Conservation (phyloP, 805 yeast genomes). For the Yarrowia bubula region DNA sequence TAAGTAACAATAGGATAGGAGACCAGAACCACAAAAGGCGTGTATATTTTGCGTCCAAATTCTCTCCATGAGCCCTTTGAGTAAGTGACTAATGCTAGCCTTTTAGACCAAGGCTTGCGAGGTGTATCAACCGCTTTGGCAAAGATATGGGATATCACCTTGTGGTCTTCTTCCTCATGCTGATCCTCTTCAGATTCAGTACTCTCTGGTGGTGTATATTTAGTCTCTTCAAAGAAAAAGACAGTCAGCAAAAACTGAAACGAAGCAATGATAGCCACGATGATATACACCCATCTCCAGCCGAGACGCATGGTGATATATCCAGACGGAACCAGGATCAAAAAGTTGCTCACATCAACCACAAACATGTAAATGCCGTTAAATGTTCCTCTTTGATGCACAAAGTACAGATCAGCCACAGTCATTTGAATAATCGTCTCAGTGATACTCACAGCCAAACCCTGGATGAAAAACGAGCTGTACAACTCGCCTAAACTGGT, state of each 20-base stretch:
- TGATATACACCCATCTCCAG: constrained; percentile 35
- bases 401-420: constrained; percentile 26
- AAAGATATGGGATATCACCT: background rate
- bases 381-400: constrained; percentile 34
- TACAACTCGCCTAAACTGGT: background rate
- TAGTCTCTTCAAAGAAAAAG: background rate
- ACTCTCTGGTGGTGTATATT: background rate
- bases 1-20: constrained; percentile 24
- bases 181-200: background rate
- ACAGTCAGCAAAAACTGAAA: background rate
- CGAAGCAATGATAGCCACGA: constrained; percentile 27
- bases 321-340: constrained; percentile 34
- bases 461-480: background rate
- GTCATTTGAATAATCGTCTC: constrained; percentile 11
- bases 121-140: too few relatives aligned
- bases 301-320: constrained; percentile 32
- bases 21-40: constrained; percentile 13
- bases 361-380: constrained; percentile 33
- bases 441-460: background rate
- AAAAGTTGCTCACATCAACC: constrained; percentile 33
- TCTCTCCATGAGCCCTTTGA: background rate
- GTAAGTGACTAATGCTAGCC: constrained; percentile 8
- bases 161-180: background rate
- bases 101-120: background rate
- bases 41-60: constrained; percentile 10